Evolutionary conservation across 129 eudicot species (phyloP).

Genomic region (Flaveria robusta): DNA sequence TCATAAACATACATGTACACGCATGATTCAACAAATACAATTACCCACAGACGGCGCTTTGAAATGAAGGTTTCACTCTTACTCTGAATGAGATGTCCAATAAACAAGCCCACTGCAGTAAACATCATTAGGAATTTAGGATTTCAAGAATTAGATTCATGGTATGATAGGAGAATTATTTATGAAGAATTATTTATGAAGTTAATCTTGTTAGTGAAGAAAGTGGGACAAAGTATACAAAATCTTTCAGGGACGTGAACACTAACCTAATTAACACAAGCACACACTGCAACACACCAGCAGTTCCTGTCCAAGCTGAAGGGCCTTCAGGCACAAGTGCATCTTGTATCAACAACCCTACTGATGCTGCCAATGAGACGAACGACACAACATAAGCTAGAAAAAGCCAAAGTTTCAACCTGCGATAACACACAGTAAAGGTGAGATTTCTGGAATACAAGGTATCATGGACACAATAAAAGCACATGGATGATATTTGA

Average conservation of each 20-base stretch:
- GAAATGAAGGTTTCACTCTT: conserved; percentile 25
- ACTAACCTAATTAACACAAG: conserved; percentile 79
- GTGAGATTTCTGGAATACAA: conserved; percentile 15
- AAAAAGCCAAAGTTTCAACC: conserved; percentile 98
- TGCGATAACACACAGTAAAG: conserved; percentile 35
- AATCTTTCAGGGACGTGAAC: not conserved
- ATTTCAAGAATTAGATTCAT: not conserved
- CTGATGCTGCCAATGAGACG: conserved; percentile 95
- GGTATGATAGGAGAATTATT: not conserved
- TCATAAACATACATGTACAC: conserved; percentile 36
- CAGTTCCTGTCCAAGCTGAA: conserved; percentile 95
- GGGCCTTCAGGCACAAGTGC: conserved; percentile 79
- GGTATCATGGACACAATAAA: not conserved
- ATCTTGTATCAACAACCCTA: conserved; percentile 90
- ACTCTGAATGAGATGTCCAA: conserved; percentile 70
- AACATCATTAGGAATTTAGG: not conserved
- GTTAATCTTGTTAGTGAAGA: not conserved
- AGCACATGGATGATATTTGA: not conserved
- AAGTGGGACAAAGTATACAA: not conserved
- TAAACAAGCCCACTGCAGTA: conserved; percentile 69
- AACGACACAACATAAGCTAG: conserved; percentile 92
- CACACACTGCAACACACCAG: conserved; percentile 96
- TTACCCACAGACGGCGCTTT: conserved; percentile 8
- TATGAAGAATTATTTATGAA: not conserved
- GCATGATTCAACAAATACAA: not conserved